These are phyloP conservation scores for Suillus lakei DNA, from an alignment of 768 basidiomycete species.

Conservation along the genomic window DNA sequence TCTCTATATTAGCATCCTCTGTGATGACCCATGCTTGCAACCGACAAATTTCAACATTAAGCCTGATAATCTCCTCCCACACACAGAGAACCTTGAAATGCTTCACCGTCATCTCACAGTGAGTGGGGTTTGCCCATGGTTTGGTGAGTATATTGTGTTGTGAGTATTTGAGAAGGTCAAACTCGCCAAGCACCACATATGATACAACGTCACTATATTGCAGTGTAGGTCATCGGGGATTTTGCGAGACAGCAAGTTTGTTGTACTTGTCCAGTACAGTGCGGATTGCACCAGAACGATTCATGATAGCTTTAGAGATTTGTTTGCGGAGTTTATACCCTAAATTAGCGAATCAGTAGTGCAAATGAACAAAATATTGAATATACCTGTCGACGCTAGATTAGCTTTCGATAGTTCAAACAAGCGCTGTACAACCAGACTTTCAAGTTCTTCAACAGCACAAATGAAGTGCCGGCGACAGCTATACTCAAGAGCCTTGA, in stretches of 20 bases:
- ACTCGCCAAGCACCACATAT: background rate
- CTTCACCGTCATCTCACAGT: conserved; percentile 32
- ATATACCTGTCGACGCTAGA: too few relatives aligned
- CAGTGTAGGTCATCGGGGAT: background rate
- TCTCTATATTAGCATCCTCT: conserved; percentile 18
- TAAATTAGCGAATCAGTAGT: conserved; percentile 39
- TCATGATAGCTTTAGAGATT: background rate
- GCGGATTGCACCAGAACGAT: background rate
- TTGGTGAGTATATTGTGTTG: conserved; percentile 29
- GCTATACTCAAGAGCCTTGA: conserved; percentile 9
- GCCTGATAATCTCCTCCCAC: conserved; percentile 32
- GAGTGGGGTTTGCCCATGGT: conserved; percentile 43
- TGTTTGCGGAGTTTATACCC: conserved; percentile 8
- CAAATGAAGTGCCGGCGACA: conserved; percentile 24
- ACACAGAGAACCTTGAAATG: conserved; percentile 36
- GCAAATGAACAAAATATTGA: conserved; percentile 21
- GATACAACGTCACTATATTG: background rate
- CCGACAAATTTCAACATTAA: conserved; percentile 30
- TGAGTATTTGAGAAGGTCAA: conserved; percentile 15
- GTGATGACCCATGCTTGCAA: conserved; percentile 21
- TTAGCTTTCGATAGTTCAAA: conserved; percentile 40
- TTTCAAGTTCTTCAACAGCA: conserved; percentile 31
- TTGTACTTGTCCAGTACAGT: background rate
- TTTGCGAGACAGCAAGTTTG: background rate
- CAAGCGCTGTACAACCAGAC: conserved; percentile 33